A percentile compares a stretch with the other conserved stretches of the same genome.
These are phyloP conservation scores for Vitis riparia DNA, from an alignment of 164 flowering plant species.

Conservation along the genomic window DNA sequence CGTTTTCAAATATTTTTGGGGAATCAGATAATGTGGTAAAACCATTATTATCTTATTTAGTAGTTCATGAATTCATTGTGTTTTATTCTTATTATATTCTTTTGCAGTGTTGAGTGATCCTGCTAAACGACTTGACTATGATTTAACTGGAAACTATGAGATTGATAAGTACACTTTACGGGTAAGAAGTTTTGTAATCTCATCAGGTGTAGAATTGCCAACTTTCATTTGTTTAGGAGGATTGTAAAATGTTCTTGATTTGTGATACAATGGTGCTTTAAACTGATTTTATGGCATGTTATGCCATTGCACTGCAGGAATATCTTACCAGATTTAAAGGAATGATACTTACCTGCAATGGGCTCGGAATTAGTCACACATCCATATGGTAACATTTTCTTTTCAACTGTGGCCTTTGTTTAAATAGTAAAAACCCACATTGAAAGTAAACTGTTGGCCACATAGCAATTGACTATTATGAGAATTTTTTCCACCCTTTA, in stretches of 20 bases:
- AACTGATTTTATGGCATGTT: neutral
- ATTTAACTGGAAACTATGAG: slow-evolving; percentile 70
- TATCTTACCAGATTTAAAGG: slow-evolving; percentile 85
- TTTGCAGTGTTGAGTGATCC: slow-evolving; percentile 79
- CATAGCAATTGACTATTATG: neutral
- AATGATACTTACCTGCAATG: slow-evolving; percentile 91
- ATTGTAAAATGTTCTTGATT: too few species aligned
- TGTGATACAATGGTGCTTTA: too few species aligned
- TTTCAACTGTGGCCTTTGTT: neutral
- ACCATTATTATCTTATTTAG: too few species aligned
- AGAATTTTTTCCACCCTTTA: neutral
- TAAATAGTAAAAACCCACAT: too few species aligned
- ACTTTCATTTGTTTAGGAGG: neutral
- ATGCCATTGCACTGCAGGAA: slow-evolving; percentile 46
- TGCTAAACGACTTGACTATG: slow-evolving; percentile 71
- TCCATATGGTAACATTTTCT: slow-evolving; percentile 50
- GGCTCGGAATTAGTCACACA: slow-evolving; percentile 70
- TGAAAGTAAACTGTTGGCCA: neutral
- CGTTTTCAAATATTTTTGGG: too few species aligned
- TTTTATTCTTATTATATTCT: neutral
- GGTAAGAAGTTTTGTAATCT: slow-evolving; percentile 37
- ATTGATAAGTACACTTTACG: slow-evolving; percentile 71
- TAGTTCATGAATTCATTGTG: too few species aligned
- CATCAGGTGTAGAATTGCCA: slow-evolving; percentile 1
- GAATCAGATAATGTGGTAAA: too few species aligned